These are phyloP conservation scores for Trypanosoma rangeli DNA, from an alignment of 208 protist species.

Conservation along the genomic window DNA sequence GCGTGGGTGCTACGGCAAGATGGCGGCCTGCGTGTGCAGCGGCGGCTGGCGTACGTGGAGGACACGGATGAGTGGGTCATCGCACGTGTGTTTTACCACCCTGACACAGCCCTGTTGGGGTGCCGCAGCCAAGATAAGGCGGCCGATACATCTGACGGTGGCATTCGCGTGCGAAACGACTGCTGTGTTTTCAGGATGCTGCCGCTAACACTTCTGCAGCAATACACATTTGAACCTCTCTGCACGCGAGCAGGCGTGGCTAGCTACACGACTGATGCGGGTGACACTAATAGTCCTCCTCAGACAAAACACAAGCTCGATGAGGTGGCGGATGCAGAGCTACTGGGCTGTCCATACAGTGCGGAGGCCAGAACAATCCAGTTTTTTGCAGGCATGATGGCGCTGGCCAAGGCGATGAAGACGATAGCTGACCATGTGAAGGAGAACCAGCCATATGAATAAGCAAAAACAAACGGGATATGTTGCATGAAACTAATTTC, in stretches of 20 bases:
- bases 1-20: constrained; percentile 27
- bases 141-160: not conserved
- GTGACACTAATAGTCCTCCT: not conserved
- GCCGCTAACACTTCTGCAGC: constrained; percentile 13
- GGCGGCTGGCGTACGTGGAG: constrained; percentile 49
- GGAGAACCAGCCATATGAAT: not conserved
- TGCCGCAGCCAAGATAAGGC: not conserved
- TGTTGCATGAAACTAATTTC: no score
- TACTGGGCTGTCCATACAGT: constrained; percentile 47
- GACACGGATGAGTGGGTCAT: constrained; percentile 49
- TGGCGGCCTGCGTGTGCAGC: constrained; percentile 18
- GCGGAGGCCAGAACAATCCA: constrained; percentile 59
- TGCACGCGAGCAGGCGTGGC: not conserved
- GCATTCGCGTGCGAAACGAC: not conserved
- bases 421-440: constrained; percentile 22
- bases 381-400: constrained; percentile 60
- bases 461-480: not conserved
- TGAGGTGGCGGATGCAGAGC: not conserved
- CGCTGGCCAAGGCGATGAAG: constrained; percentile 53
- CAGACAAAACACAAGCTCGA: not conserved
- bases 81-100: constrained; percentile 41
- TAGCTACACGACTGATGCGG: not conserved
- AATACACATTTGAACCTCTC: not conserved
- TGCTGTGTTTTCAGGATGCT: constrained; percentile 15
- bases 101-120: not conserved